These are phyloP conservation scores for Plasmodium knowlesi DNA, from an alignment of 169 alveolate genomes.

Conservation along the genomic window DNA sequence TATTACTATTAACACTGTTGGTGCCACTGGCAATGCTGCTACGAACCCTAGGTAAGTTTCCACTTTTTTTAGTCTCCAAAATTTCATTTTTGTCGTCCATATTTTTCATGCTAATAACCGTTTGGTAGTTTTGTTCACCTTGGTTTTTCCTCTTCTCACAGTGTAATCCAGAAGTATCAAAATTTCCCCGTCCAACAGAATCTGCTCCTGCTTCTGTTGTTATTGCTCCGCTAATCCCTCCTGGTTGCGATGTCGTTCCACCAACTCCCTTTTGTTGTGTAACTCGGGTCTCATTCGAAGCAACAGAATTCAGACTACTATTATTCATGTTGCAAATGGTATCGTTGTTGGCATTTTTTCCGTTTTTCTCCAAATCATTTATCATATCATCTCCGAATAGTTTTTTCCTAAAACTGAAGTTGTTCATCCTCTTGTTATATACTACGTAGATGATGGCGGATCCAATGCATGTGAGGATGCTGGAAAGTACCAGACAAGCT, in stretches of 20 bases:
- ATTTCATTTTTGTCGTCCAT: neutral
- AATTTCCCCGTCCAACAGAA: neutral
- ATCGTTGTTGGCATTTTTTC: neutral
- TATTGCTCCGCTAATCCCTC: neutral
- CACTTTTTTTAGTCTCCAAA: neutral
- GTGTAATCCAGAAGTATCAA: neutral
- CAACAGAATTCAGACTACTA: slow-evolving; percentile 71
- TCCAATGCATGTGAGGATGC: slow-evolving; percentile 39
- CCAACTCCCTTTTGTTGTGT: neutral
- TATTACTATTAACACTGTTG: slow-evolving; percentile 9
- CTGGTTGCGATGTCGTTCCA: neutral
- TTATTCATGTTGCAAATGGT: slow-evolving; percentile 11
- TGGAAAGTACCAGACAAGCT: slow-evolving; percentile 61
- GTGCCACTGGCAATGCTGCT: slow-evolving; percentile 8
- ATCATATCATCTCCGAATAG: slow-evolving; percentile 34
- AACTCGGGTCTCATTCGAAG: slow-evolving; percentile 59
- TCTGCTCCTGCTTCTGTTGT: neutral
- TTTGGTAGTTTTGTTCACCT: neutral
- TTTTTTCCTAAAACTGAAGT: slow-evolving; percentile 25
- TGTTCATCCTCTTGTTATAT: slow-evolving; percentile 22
- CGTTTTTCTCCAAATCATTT: slow-evolving; percentile 26
- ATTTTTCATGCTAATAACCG: neutral
- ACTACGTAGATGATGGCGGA: slow-evolving; percentile 65
- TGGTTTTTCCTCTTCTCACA: neutral
- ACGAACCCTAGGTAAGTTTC: neutral